Percentiles rank a stretch among this genome's conserved stretches.
Evolutionary conservation across 257 asterid genomes (phyloP).

Genomic region (Solanum medicagineum): DNA sequence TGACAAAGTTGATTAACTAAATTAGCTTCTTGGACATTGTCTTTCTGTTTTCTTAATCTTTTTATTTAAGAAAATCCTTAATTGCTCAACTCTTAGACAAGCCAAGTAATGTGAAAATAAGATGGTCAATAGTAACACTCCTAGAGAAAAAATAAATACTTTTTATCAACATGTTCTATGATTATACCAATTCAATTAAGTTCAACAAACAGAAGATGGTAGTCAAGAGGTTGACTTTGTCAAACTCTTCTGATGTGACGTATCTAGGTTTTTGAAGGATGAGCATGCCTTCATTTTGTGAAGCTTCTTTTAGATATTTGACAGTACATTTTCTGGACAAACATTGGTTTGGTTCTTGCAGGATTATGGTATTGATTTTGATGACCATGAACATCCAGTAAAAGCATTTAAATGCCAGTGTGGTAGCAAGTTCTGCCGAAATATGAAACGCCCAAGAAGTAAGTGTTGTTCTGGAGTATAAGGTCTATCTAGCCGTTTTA

Average conservation of each 20-base stretch:
- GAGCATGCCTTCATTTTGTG: neutral
- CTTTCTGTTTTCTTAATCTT: neutral
- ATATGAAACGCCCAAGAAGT: conserved; percentile 56
- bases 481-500: neutral
- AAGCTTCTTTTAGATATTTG: neutral
- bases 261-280: neutral
- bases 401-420: conserved; percentile 75
- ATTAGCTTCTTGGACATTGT: neutral
- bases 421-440: conserved; percentile 81
- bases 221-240: neutral
- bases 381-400: conserved; percentile 68
- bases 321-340: neutral
- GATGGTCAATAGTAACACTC: neutral
- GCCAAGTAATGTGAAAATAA: neutral
- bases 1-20: neutral
- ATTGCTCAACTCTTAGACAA: neutral
- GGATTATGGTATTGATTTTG: conserved; percentile 96
- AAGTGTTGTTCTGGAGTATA: conserved; percentile 12
- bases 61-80: neutral
- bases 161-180: neutral
- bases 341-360: conserved; percentile 19
- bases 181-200: neutral
- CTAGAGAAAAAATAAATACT: neutral
- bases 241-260: neutral
- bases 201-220: neutral